These are phyloP conservation scores for Skeletonema tropicum DNA, from an alignment of 108 stramenopile genomes.

Conservation along the genomic window DNA sequence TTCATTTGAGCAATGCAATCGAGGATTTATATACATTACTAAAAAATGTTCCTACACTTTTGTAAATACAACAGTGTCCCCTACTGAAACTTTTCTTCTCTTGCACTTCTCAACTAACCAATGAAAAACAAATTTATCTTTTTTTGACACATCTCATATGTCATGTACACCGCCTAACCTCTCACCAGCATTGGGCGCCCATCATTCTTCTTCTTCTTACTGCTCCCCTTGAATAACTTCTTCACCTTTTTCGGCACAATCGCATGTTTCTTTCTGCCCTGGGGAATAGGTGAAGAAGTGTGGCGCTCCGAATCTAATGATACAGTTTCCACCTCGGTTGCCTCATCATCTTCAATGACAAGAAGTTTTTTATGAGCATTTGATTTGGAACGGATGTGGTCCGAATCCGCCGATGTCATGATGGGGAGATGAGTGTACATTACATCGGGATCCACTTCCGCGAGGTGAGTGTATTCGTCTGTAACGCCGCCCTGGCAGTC, in stretches of 20 bases:
- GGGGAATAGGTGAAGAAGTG: not conserved
- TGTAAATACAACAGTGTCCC: no score
- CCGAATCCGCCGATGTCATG: not conserved
- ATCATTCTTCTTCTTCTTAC: not conserved
- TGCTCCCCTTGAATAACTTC: not conserved
- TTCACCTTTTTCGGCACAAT: not conserved
- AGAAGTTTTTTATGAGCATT: not conserved
- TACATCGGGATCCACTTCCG: no score
- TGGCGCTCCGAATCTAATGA: not conserved
- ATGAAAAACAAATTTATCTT: not conserved
- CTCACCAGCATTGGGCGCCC: not conserved
- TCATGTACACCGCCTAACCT: not conserved
- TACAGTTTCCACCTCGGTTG: not conserved
- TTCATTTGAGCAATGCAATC: no score
- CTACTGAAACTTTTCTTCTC: no score
- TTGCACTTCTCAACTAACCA: not conserved
- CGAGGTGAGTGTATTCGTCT: no score
- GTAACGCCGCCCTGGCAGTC: no score
- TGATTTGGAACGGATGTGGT: not conserved
- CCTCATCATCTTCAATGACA: not conserved
- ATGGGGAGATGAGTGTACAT: constrained; percentile 2
- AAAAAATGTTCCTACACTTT: no score
- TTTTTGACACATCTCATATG: not conserved
- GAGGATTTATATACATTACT: no score
- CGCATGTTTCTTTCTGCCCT: not conserved